Evolutionary conservation across 1,139 yeast genomes (phyloP).

Genomic region (Diutina catenulata): DNA sequence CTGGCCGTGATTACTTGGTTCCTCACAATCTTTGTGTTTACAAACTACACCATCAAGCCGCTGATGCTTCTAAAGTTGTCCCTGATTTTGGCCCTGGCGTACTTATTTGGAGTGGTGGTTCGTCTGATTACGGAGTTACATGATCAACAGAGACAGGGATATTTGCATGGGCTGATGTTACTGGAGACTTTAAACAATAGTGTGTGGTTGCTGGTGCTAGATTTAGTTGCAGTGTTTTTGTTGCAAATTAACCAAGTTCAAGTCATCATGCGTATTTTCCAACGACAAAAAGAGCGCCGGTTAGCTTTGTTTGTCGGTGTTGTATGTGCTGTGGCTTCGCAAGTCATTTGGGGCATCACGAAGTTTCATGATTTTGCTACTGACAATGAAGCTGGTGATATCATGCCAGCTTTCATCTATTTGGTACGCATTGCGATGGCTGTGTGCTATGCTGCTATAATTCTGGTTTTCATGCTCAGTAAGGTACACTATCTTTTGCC

Average conservation of each 20-base stretch:
- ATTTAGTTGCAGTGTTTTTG: conserved; percentile 47
- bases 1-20: conserved; percentile 58
- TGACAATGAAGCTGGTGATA: conserved; percentile 37
- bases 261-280: conserved; percentile 59
- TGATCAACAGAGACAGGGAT: conserved; percentile 43
- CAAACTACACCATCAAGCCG: conserved; percentile 48
- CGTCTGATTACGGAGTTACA: conserved; percentile 34
- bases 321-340: conserved; percentile 43
- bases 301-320: conserved; percentile 54
- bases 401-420: conserved; percentile 71
- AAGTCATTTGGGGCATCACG: conserved; percentile 60
- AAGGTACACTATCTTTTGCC: conserved; percentile 47
- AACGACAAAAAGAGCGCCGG: conserved; percentile 60
- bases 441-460: conserved; percentile 57
- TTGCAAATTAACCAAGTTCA: conserved; percentile 68
- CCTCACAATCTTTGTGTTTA: conserved; percentile 49
- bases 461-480: conserved; percentile 45
- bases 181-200: conserved; percentile 36
- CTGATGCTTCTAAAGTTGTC: conserved; percentile 34
- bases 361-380: conserved; percentile 29
- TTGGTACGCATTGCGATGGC: conserved; percentile 67
- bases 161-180: conserved; percentile 40
- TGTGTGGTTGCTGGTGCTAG: conserved; percentile 44
- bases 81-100: conserved; percentile 39
- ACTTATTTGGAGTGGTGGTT: conserved; percentile 39